A percentile compares a stretch with the other conserved stretches of the same genome.
These are phyloP conservation scores for Melampsora abietis-canadensis DNA, from an alignment of 1,284 basidiomycete species.

Conservation along the genomic window DNA sequence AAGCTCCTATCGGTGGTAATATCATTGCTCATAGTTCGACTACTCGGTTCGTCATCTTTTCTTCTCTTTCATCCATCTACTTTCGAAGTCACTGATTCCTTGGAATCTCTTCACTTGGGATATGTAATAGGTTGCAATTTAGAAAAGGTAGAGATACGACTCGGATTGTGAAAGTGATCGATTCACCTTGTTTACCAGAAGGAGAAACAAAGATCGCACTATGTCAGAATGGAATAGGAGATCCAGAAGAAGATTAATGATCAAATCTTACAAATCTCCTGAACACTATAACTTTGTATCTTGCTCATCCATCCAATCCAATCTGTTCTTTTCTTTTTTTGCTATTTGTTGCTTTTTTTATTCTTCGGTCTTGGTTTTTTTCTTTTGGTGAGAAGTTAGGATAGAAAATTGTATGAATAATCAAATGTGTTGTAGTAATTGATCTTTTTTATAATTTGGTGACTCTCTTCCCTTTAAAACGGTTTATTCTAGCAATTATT, in stretches of 20 bases:
- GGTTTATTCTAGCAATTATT: no score
- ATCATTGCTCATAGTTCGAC: conserved; percentile 54
- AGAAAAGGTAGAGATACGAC: conserved; percentile 90
- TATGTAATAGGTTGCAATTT: conserved; percentile 67
- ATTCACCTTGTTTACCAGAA: conserved; percentile 95
- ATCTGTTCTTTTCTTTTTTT: conserved; percentile 17
- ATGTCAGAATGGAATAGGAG: conserved; percentile 74
- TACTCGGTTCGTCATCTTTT: conserved; percentile 48
- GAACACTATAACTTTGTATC: neutral
- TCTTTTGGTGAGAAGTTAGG: no score
- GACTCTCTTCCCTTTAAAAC: no score
- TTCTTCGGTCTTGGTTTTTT: neutral
- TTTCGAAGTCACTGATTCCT: neutral
- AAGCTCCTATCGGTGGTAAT: conserved; percentile 76
- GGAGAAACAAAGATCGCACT: conserved; percentile 95
- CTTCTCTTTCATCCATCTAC: conserved; percentile 3
- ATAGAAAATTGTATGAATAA: no score
- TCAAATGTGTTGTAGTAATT: no score
- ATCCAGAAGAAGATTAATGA: conserved; percentile 74
- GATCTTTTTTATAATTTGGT: no score
- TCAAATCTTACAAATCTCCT: conserved; percentile 50
- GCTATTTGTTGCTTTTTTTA: conserved; percentile 3
- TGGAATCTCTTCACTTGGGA: conserved; percentile 20
- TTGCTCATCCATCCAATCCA: neutral
- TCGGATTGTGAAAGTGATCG: conserved; percentile 93